phyloP scores from a whole-genome alignment of 2,329 filamentous ascomycete species.

The Neonectria punicea region DNA sequence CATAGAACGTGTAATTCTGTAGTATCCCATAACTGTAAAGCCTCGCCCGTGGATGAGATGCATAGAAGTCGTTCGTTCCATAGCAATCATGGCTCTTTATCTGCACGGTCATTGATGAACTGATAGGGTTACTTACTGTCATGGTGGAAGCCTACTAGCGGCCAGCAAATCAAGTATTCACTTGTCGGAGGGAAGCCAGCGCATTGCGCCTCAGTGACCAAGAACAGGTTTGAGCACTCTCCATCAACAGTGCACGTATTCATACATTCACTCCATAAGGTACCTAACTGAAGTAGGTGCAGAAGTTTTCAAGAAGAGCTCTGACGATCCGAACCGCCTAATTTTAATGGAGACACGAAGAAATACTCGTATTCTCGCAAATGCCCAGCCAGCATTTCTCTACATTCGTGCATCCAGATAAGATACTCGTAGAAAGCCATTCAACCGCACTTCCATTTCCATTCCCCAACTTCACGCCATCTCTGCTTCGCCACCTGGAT shows the following conservation, averaged over 20 bases:
- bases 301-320: too few relatives aligned
- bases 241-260: too few relatives aligned
- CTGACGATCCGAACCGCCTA: background rate
- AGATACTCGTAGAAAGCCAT: background rate
- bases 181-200: background rate
- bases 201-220: background rate
- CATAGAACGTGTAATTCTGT: too few relatives aligned
- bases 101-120: too few relatives aligned
- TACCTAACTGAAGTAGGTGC: too few relatives aligned
- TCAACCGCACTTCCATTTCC: background rate
- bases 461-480: background rate
- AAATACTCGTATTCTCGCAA: too few relatives aligned
- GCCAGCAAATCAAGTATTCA: background rate
- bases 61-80: background rate
- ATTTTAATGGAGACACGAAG: background rate
- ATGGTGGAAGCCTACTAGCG: too few relatives aligned
- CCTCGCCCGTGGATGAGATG: too few relatives aligned
- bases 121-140: too few relatives aligned
- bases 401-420: background rate
- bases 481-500: background rate
- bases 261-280: too few relatives aligned
- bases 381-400: background rate
- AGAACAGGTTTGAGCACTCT: background rate
- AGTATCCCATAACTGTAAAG: background rate
- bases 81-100: too few relatives aligned